These are phyloP conservation scores for Ceratocystis lukuohia DNA, from an alignment of 2,329 filamentous ascomycete species.

Conservation along the genomic window DNA sequence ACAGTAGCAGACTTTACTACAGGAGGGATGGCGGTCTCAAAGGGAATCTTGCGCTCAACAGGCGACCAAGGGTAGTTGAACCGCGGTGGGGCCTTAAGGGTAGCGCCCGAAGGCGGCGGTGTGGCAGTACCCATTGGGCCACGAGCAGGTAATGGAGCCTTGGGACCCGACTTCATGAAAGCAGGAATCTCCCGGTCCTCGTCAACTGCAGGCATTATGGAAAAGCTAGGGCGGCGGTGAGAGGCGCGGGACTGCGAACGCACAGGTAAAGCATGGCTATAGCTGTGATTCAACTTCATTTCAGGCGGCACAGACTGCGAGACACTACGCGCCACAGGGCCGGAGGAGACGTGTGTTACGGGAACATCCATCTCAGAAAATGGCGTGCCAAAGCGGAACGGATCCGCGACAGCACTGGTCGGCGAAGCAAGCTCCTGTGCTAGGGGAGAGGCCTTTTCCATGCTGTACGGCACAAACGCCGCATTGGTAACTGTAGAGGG, in stretches of 20 bases:
- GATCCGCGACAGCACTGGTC: constrained; percentile 29
- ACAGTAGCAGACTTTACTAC: constrained; percentile 21
- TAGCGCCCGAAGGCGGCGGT: constrained; percentile 25
- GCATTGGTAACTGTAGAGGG: constrained; percentile 19
- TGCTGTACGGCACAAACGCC: constrained; percentile 37
- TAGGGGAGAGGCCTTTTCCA: constrained; percentile 38
- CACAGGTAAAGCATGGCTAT: constrained; percentile 32
- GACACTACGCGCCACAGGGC: constrained; percentile 60
- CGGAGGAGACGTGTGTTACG: constrained; percentile 56
- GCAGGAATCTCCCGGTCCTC: constrained; percentile 42
- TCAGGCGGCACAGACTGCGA: constrained; percentile 90
- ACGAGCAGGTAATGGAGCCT: constrained; percentile 25
- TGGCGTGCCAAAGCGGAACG: constrained; percentile 71
- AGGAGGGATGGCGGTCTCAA: constrained; percentile 35
- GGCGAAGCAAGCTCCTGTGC: constrained; percentile 47
- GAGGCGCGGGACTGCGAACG: constrained; percentile 44
- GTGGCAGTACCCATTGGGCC: constrained; percentile 21
- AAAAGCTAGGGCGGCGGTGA: constrained; percentile 52
- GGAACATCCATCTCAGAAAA: constrained; percentile 87
- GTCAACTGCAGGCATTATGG: constrained; percentile 53
- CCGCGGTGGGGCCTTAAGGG: constrained; percentile 35
- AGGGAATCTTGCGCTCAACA: constrained; percentile 30
- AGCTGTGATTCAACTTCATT: constrained; percentile 49
- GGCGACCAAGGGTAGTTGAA: constrained; percentile 44
- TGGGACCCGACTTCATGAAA: not conserved